Evolutionary conservation across 495 filamentous ascomycete genomes (phyloP).

Genomic region (Echria macrotheca): DNA sequence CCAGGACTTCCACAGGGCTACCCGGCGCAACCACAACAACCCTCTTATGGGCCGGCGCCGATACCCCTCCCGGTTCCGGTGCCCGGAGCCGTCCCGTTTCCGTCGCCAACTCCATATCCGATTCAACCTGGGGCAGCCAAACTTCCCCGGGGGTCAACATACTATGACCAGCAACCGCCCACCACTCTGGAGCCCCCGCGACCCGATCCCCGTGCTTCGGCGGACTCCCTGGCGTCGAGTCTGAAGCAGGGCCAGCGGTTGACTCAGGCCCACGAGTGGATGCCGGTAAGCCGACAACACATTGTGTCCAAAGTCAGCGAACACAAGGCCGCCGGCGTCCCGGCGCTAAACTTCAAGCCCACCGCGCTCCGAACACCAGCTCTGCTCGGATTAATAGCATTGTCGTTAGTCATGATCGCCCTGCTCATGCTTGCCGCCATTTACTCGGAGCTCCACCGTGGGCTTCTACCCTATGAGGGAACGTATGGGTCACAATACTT

Average conservation of each 20-base stretch:
- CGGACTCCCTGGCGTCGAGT: conserved; percentile 27
- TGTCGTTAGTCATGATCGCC: conserved; percentile 65
- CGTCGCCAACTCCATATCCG: background rate
- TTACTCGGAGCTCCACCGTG: conserved; percentile 58
- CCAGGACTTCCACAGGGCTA: conserved; percentile 7
- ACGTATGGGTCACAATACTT: conserved; percentile 74
- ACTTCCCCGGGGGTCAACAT: background rate
- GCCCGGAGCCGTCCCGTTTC: background rate
- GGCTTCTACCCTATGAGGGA: conserved; percentile 59
- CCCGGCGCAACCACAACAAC: conserved; percentile 3
- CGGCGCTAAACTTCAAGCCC: conserved; percentile 61
- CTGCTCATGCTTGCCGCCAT: conserved; percentile 68
- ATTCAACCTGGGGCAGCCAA: conserved; percentile 6
- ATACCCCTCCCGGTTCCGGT: conserved; percentile 3
- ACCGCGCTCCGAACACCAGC: conserved; percentile 57
- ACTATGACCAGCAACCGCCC: background rate
- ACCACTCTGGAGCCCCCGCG: background rate
- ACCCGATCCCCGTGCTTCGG: conserved; percentile 18
- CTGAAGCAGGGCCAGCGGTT: conserved; percentile 18
- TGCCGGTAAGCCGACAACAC: conserved; percentile 16
- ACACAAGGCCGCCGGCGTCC: conserved; percentile 17
- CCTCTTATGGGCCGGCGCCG: background rate
- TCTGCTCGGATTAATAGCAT: conserved; percentile 50
- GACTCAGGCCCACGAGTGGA: conserved; percentile 27
- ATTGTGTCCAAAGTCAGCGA: conserved; percentile 14